Percentiles rank a stretch among this genome's conserved stretches.
phyloP scores from a whole-genome alignment of 176 grass and related monocot genomes.

The Carex pumila region DNA sequence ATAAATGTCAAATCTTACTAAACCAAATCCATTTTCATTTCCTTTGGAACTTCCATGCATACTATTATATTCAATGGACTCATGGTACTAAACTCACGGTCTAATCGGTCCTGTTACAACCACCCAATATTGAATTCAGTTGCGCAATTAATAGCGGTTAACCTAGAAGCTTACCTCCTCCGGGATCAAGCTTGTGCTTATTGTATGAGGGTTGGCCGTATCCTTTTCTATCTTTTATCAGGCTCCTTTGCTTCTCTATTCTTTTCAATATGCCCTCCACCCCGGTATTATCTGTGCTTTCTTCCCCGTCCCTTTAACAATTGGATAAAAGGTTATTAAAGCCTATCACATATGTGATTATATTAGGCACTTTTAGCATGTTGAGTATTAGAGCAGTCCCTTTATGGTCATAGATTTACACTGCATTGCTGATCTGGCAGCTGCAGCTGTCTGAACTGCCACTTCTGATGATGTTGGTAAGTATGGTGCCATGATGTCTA shows the following conservation, averaged over 20 bases:
- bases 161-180: background rate
- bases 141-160: background rate
- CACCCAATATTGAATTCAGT: background rate
- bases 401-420: background rate
- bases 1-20: background rate
- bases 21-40: background rate
- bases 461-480: too few species aligned
- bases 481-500: background rate
- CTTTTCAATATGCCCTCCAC: constrained; percentile 43
- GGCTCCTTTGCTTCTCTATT: constrained; percentile 38
- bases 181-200: constrained; percentile 12
- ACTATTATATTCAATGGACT: background rate
- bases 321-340: background rate
- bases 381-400: background rate
- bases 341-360: background rate
- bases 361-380: background rate
- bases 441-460: too few species aligned
- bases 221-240: background rate
- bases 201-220: background rate
- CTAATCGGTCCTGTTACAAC: background rate
- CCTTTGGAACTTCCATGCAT: background rate
- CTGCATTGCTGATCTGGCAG: too few species aligned
- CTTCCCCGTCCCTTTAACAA: constrained; percentile 21
- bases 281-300: constrained; percentile 13
- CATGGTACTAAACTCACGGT: background rate